phyloP scores from a whole-genome alignment of 2,329 filamentous ascomycete species.

The Fusarium sambucinum region DNA sequence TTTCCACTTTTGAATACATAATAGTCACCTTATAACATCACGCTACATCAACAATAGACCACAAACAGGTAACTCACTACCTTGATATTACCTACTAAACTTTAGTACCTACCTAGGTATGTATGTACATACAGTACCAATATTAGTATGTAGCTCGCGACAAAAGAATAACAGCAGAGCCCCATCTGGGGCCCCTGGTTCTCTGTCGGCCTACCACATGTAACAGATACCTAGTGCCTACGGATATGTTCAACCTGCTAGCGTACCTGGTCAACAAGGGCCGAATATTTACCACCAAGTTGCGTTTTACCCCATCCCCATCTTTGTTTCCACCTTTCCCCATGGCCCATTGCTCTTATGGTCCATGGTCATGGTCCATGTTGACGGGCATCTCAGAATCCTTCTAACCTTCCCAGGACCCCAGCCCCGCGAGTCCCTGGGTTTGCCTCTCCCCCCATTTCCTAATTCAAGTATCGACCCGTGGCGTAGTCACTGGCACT shows the following conservation, averaged over 20 bases:
- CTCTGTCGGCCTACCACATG: conserved; percentile 40
- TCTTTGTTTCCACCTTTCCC: conserved; percentile 27
- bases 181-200: conserved; percentile 44
- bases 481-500: conserved; percentile 32
- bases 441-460: conserved; percentile 18
- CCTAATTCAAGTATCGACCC: conserved; percentile 31
- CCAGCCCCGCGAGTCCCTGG: conserved; percentile 43
- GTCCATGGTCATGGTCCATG: conserved; percentile 2
- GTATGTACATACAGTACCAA: not conserved
- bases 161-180: conserved; percentile 44
- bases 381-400: conserved; percentile 21
- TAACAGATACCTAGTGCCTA: conserved; percentile 25
- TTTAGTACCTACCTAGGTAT: not conserved
- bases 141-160: not conserved
- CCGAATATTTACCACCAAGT: conserved; percentile 38
- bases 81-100: not conserved
- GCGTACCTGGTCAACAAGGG: conserved; percentile 15
- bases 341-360: conserved; percentile 9
- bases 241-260: not conserved
- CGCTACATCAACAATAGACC: not conserved
- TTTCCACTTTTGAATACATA: not conserved
- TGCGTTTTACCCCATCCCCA: conserved; percentile 40
- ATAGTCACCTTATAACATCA: not conserved
- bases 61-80: not conserved
- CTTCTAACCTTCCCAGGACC: conserved; percentile 39